phyloP scores from a whole-genome alignment of 2,329 filamentous ascomycete species.

The Clarireedia hainanense region DNA sequence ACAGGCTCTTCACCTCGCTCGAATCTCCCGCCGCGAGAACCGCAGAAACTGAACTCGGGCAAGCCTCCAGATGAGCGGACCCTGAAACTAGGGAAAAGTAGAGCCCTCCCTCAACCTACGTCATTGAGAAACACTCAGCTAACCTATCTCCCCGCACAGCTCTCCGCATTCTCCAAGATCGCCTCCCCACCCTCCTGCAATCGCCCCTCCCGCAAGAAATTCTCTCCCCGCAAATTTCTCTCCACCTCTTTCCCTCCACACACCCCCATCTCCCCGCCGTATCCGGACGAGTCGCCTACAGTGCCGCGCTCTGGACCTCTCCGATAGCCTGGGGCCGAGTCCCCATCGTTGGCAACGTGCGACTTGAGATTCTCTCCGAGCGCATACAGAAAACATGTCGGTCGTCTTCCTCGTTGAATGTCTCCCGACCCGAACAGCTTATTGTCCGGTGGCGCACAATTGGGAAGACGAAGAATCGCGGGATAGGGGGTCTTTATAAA shows the following conservation, averaged over 20 bases:
- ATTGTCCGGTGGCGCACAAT: constrained; percentile 83
- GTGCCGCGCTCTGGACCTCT: constrained; percentile 89
- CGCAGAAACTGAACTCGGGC: constrained; percentile 9
- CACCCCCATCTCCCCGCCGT: constrained; percentile 89
- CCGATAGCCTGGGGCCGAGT: constrained; percentile 93
- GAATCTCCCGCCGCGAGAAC: constrained; percentile 8
- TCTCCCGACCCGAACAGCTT: constrained; percentile 60
- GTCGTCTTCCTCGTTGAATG: neutral
- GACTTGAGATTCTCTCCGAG: constrained; percentile 79
- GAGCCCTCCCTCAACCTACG: constrained; percentile 4
- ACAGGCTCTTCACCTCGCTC: constrained; percentile 29
- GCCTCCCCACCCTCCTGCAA: constrained; percentile 59
- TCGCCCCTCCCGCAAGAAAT: constrained; percentile 65
- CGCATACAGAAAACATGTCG: constrained; percentile 50
- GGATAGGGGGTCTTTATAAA: constrained; percentile 37
- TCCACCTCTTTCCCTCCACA: constrained; percentile 65
- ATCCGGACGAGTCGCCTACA: constrained; percentile 81
- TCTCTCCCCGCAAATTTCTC: constrained; percentile 64
- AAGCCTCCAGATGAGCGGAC: constrained; percentile 47
- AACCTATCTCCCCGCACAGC: constrained; percentile 35
- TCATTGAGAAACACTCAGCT: too few species aligned
- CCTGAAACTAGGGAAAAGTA: constrained; percentile 40
- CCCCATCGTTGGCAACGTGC: constrained; percentile 83
- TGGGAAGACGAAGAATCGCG: constrained; percentile 38
- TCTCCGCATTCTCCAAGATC: constrained; percentile 56